Base-by-base conservation (phyloP, 306 rosid genomes). In the Cucurbita moschata region DNA sequence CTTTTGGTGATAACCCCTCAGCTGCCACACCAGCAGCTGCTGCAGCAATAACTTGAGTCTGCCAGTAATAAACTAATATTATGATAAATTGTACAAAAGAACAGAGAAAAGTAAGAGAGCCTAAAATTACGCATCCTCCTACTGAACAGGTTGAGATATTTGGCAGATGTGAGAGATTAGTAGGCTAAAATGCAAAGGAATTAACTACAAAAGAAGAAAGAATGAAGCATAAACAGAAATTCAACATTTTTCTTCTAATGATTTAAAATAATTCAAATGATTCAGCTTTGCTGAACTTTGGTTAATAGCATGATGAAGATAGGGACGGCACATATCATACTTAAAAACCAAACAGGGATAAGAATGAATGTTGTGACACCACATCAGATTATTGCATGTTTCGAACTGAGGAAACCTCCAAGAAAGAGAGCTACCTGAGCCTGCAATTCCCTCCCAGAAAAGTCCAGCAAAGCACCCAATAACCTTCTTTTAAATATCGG, bases 21-120 rank as follows among this genome's bases (percentile, higher is more conserved):
- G 97, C 87, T 55, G 97, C 99, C 77, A 94, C 95, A 55, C 94
- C 97, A 78, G 99, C 99, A 78, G 96, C 88, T 67, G 96, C 97
- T 23, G 89, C 90, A 74, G 99, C 99, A 86, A 94, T 94, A 64
- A 86, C 88, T 84, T 94, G 92, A 79, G 96, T 89, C 99, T 94
- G 96, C 79, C 79, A 70, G 46, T 77, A 84, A 82, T 72, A 77
- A 85, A 83, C 38, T 44, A 42, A 19, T 0, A 26, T 67, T 10
- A 43, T 44, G 73, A n/a, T 37, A 23, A 18, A 67, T 37, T 15
- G 18, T 62, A 38, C 23, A 62, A 62, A 62, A 62, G 69, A 62
- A 38, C 46, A 62, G 49, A 38, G 23, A 38, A 61, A 61, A 63
- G 51, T 8, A 69, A 69, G 16, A 69, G 39, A 69, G 43, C 56